phyloP scores from a whole-genome alignment of 1,284 basidiomycete genomes.

The Takashimella koratensis region DNA sequence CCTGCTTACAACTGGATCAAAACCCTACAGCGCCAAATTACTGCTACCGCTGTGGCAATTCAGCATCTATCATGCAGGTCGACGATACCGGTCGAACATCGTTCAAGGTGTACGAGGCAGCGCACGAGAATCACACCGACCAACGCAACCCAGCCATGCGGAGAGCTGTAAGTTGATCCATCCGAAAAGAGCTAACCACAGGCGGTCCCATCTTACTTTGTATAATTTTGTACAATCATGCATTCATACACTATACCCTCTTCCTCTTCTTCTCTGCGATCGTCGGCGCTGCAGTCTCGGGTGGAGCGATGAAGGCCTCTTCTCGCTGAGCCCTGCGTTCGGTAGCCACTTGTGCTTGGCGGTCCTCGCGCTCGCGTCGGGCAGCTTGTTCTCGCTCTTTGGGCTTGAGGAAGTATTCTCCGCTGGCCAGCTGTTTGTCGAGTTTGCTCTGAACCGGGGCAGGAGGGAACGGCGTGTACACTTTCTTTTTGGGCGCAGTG shows the following conservation, averaged over 20 bases:
- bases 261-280: constrained; percentile 71
- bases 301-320: constrained; percentile 77
- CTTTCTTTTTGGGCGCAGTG: constrained; percentile 67
- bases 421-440: constrained; percentile 90
- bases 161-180: constrained; percentile 28
- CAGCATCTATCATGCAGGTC: constrained; percentile 70
- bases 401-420: constrained; percentile 96
- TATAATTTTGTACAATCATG: constrained; percentile 14
- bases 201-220: constrained; percentile 45
- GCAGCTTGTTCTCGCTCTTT: constrained; percentile 50
- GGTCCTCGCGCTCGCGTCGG: constrained; percentile 38
- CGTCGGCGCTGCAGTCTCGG: constrained; percentile 64
- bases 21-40: constrained; percentile 82
- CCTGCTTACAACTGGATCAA: not conserved
- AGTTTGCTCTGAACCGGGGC: constrained; percentile 91
- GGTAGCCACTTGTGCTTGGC: constrained; percentile 71
- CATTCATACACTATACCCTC: constrained; percentile 27
- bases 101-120: constrained; percentile 78
- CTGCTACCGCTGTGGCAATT: constrained; percentile 78
- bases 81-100: constrained; percentile 56
- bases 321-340: constrained; percentile 71
- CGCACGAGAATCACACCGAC: constrained; percentile 79
- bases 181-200: too few species aligned
- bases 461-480: constrained; percentile 99
- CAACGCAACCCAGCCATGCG: constrained; percentile 46